Evolutionary conservation across 441 rosid genomes (phyloP), one percentile per base, ranked within the genome.

Genomic region (Raphanus hybrid): DNA sequence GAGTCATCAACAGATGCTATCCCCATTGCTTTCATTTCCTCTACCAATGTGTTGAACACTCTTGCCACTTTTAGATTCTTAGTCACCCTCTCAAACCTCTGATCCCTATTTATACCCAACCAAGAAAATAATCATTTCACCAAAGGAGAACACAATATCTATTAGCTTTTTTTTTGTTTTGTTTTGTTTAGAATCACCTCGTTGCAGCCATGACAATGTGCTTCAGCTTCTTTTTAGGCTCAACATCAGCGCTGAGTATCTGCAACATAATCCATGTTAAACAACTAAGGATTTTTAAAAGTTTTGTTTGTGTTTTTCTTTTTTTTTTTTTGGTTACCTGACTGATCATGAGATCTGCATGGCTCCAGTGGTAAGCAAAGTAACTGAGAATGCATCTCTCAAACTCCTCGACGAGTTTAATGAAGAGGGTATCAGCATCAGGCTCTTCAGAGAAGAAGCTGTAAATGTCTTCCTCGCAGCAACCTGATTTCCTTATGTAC

Each of bases 351-450:
- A 92, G 86, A 80, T 96, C 98, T 4, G 96, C 93, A 75, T 92
- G 94, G 76, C 84, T 87, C 99, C 99, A 96, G 59, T 93, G 99
- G 75, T 90, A 96, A 8, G 92, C 99, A 73, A 92, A 96, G 80
- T 96, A 96, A 68, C 99, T 94, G 64, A 96, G 97, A 74, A 89
- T 96, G 72, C 98, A 96, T 76, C 98, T 85, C 86, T 96, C 98
- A 16, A 96, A 85, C 89, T 96, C 98, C 78, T 96, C 99, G 0
- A 96, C 85, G 20, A 96, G 96, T 88, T 92, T 96, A 63, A 96
- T 93, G 72, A 85, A 92, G 59, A 96, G 94, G 1, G 98, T 87
- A 78, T 96, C 98, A 26, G 93, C 98, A 66, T 87, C 88, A 1
- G 89, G 87, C 79, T 96, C 95, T 3, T 84, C 80, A 0, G 91